Base-by-base conservation (phyloP, 139 green algal genomes). In the Coelastrella sp. region DNA sequence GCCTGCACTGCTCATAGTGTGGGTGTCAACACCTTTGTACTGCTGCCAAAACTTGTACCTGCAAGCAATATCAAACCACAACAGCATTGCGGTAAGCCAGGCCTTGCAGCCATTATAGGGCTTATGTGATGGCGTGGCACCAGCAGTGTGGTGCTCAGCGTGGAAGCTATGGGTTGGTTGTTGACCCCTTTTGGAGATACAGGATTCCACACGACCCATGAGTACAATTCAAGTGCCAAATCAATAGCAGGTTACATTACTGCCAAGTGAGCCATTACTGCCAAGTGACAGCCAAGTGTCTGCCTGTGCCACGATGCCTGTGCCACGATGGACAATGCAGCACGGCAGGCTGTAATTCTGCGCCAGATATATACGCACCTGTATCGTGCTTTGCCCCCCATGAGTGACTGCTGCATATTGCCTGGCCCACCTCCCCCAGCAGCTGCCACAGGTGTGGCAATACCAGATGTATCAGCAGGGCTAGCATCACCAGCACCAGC, bases 41-140 rank as follows among this genome's bases (percentile, higher is more conserved):
- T 89, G 84, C 84, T 89, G 84, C 84, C 84, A 89, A 61, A 89
- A 89, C 19, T 65, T 74, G 17, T 82, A 81, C 84, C 84, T 89
- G 57, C 83, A 88, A 6, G 74, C 3, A 54, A 59, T n/a, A n/a
- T n/a, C n/a, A n/a, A n/a, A n/a, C n/a, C n/a, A n/a, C n/a, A n/a
- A n/a, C n/a, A n/a, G n/a, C n/a, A n/a, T n/a, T n/a, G n/a, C n/a
- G n/a, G n/a, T n/a, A n/a, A 68, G 7, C 7, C 61, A 68, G 61
- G 61, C 61, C 7, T 68, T 68, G 61, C 61, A 68, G 61, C 7
- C 10, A 10, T 68, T 10, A 68, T 68, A 10, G n/a, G n/a, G n/a
- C n/a, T n/a, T n/a, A n/a, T n/a, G n/a, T n/a, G n/a, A n/a, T n/a
- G n/a, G n/a, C n/a, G n/a, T n/a, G 7, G 7, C 61, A 68, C 61